A percentile compares a stretch with the other conserved stretches of the same genome.
Evolutionary conservation across 2,329 filamentous ascomycete species (phyloP).

Genomic region (Alternaria brassicicola): DNA sequence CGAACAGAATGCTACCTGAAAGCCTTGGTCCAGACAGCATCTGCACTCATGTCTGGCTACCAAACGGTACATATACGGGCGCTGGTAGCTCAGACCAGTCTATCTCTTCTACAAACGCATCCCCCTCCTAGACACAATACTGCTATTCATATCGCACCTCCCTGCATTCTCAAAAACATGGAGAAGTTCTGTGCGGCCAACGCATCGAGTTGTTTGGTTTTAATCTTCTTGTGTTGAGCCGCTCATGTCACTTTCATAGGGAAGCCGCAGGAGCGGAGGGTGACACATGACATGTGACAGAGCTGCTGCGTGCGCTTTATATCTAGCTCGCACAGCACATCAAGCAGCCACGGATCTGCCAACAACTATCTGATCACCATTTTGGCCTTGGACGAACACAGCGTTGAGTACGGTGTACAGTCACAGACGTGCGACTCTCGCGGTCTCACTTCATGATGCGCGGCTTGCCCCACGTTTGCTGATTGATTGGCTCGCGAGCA

Average conservation of each 20-base stretch:
- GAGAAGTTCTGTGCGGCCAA: constrained; percentile 7
- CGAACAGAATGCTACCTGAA: background rate
- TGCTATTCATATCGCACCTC: background rate
- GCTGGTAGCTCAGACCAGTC: background rate
- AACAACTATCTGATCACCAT: background rate
- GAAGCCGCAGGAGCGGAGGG: background rate
- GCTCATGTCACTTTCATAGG: background rate
- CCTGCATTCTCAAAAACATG: background rate
- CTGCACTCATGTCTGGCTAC: background rate
- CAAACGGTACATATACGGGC: background rate
- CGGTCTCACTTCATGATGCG: constrained; percentile 13
- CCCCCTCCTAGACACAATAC: background rate
- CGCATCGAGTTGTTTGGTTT: background rate
- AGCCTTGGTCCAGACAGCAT: background rate
- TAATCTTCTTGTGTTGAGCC: background rate
- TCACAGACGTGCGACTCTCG: constrained; percentile 23
- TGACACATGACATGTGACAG: background rate
- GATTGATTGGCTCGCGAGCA: constrained; percentile 33
- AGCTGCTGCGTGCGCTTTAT: background rate
- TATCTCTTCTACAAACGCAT: background rate
- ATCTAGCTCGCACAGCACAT: background rate
- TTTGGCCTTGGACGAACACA: background rate
- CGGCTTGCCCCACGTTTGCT: constrained; percentile 28
- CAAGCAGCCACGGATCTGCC: background rate
- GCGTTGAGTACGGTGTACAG: constrained; percentile 5